Conservation (phyloP, 331 rosid species). For the Saraca asoca region DNA sequence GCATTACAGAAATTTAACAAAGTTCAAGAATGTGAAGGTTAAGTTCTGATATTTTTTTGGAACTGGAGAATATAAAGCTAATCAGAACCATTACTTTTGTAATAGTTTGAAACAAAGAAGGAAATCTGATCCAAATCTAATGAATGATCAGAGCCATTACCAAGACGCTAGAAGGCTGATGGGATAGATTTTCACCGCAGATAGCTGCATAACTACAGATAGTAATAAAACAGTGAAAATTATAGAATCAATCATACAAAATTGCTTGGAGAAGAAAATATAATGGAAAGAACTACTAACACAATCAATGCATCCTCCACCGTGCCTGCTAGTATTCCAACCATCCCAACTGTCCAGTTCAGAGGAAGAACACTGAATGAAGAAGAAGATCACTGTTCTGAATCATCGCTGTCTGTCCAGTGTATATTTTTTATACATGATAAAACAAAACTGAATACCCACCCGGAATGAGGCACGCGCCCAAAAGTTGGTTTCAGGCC, state of each 20-base stretch:
- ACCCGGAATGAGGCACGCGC: conserved; percentile 85
- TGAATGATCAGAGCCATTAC: conserved; percentile 41
- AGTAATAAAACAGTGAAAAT: conserved; percentile 18
- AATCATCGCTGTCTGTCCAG: conserved; percentile 24
- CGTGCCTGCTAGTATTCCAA: conserved; percentile 84
- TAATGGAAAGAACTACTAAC: conserved; percentile 51
- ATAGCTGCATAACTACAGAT: conserved; percentile 79
- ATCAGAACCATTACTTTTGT: background rate
- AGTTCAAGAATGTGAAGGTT: conserved; percentile 16
- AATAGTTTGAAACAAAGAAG: background rate
- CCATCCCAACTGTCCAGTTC: conserved; percentile 93
- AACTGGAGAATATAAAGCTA: no score
- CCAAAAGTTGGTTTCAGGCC: conserved; percentile 91
- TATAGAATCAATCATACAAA: conserved; percentile 13
- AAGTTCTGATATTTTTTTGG: background rate
- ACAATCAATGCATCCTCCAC: conserved; percentile 79
- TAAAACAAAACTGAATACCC: conserved; percentile 26
- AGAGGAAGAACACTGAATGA: conserved; percentile 79
- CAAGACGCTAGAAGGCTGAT: conserved; percentile 32
- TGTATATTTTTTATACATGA: background rate
- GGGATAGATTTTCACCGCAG: conserved; percentile 51
- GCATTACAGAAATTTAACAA: conserved; percentile 23
- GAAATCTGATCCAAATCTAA: no score
- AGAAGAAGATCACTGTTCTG: conserved; percentile 25
- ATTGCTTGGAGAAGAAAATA: conserved; percentile 16